Conservation (phyloP, 805 yeast species). For the Candida alai region DNA sequence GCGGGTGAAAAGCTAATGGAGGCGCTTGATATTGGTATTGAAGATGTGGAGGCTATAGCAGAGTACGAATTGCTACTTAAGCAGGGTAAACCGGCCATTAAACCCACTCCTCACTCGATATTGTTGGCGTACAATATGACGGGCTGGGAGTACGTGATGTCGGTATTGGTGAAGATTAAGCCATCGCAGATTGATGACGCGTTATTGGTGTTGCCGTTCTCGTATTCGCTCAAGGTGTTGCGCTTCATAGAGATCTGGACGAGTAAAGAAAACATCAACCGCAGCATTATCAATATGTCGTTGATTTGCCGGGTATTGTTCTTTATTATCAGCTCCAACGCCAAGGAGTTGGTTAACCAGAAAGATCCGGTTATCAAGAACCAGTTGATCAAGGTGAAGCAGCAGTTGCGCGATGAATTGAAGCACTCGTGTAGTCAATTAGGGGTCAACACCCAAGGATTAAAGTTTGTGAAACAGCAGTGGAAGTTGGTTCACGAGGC, state of each 20-base stretch:
- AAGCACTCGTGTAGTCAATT: constrained; percentile 51
- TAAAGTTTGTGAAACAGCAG: constrained; percentile 66
- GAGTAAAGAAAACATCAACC: constrained; percentile 31
- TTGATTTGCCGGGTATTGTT: constrained; percentile 71
- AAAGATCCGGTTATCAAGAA: constrained; percentile 59
- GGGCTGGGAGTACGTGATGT: constrained; percentile 78
- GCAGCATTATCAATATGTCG: constrained; percentile 51
- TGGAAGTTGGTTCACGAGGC: constrained; percentile 76
- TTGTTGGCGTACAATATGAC: constrained; percentile 64
- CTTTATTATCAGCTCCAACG: constrained; percentile 68
- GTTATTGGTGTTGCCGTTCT: constrained; percentile 83
- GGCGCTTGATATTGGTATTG: constrained; percentile 78
- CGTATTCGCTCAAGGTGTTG: constrained; percentile 68
- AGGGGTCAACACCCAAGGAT: constrained; percentile 83
- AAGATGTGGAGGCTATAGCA: constrained; percentile 58
- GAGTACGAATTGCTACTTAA: constrained; percentile 43
- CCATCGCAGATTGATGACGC: constrained; percentile 93
- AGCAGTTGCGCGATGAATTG: constrained; percentile 56
- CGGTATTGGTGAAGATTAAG: constrained; percentile 63
- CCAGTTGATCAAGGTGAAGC: constrained; percentile 61
- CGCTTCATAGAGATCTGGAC: constrained; percentile 78
- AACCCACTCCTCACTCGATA: constrained; percentile 68
- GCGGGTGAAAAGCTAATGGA: constrained; percentile 93
- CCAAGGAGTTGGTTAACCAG: constrained; percentile 73
- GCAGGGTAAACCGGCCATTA: constrained; percentile 42